These are phyloP conservation scores for Dioscorea dumetorum DNA, from an alignment of 106 monocot species.

Conservation along the genomic window DNA sequence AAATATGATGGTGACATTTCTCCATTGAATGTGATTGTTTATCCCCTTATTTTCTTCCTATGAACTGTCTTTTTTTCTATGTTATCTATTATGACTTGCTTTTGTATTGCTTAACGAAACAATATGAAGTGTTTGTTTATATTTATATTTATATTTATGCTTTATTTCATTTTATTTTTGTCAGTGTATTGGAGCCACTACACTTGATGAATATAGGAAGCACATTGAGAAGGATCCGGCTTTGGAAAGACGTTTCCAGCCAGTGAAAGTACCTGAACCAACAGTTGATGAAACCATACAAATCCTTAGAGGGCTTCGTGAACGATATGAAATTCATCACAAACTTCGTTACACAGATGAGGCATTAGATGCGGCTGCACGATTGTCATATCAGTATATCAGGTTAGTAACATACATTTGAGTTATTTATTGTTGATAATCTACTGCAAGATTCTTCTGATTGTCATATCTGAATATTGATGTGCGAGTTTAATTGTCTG, in stretches of 20 bases:
- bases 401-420: slow-evolving; percentile 8
- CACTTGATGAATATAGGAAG: slow-evolving; percentile 46
- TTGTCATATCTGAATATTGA: no score
- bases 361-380: slow-evolving; percentile 33
- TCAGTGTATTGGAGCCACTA: slow-evolving; percentile 49
- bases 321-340: slow-evolving; percentile 43
- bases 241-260: slow-evolving; percentile 44
- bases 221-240: slow-evolving; percentile 55
- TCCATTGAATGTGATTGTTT: no score
- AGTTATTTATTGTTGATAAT: no score
- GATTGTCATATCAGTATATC: slow-evolving; percentile 40
- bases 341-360: slow-evolving; percentile 50
- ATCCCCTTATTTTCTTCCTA: no score
- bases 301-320: slow-evolving; percentile 39
- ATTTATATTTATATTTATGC: no score
- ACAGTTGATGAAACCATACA: slow-evolving; percentile 50
- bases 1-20: no score
- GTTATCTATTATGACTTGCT: no score
- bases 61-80: no score
- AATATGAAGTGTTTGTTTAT: neutral
- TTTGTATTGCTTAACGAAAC: no score
- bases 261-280: slow-evolving; percentile 48
- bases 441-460: no score
- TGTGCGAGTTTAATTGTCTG: no score
- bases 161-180: no score